Evolutionary conservation across 2,329 filamentous ascomycete genomes (phyloP).

Genomic region (Paracoccidioides lutzii): DNA sequence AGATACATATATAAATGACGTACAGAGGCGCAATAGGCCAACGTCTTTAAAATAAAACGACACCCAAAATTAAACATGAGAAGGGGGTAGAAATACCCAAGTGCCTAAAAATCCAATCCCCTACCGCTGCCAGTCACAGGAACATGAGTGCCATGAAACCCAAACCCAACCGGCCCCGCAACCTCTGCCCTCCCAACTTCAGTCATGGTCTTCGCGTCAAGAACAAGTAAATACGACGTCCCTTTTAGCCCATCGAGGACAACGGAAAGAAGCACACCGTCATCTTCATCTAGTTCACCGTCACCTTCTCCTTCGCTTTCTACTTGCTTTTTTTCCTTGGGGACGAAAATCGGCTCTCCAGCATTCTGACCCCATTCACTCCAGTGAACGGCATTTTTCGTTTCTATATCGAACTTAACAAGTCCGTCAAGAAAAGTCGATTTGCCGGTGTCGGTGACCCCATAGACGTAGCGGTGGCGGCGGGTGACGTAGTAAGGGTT

Average conservation of each 20-base stretch:
- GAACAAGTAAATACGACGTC: constrained; percentile 41
- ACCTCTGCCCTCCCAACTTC: constrained; percentile 41
- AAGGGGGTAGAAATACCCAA: neutral
- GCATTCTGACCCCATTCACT: constrained; percentile 38
- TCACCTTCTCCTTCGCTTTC: constrained; percentile 12
- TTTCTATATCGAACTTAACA: constrained; percentile 40
- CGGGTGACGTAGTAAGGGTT: constrained; percentile 34
- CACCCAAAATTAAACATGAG: neutral
- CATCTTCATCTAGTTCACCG: constrained; percentile 32
- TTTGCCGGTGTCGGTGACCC: constrained; percentile 32
- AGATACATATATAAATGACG: neutral
- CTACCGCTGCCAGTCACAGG: constrained; percentile 8
- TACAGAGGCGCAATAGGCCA: neutral
- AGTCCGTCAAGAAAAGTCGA: constrained; percentile 41
- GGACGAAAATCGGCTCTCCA: constrained; percentile 43
- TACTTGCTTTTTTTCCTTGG: constrained; percentile 17
- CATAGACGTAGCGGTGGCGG: constrained; percentile 40
- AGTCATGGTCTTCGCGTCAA: constrained; percentile 37
- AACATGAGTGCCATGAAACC: constrained; percentile 40
- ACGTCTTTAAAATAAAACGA: neutral
- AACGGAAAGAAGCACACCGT: constrained; percentile 40
- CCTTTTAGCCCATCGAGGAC: constrained; percentile 39
- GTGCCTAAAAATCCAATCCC: constrained; percentile 3
- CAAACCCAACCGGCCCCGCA: constrained; percentile 37
- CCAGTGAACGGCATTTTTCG: constrained; percentile 31